Base-by-base conservation (phyloP, 805 yeast genomes). In the Schwanniomyces pseudopolymorphus region DNA sequence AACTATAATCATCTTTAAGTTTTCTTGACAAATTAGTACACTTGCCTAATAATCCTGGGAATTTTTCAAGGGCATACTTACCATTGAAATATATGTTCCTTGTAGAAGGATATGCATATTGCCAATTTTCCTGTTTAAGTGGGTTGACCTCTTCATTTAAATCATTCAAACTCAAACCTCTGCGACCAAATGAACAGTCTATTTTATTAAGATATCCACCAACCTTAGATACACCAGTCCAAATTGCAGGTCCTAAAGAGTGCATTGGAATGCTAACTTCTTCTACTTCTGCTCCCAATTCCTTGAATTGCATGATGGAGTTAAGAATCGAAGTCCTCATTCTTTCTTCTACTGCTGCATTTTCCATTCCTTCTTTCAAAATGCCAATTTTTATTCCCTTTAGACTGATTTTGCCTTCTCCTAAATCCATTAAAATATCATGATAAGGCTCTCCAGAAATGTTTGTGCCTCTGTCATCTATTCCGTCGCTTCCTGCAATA, bases 221-320 rank as follows among this genome's bases (percentile, higher is more conserved):
- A 50, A 53, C 47, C 60, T 61, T 43, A 51, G 66, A 44, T 56
- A 63, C 33, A 61, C 25, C 50, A 16, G 69, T 66, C 74, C 74
- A 68, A 39, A 69, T 59, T 28, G 64, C 65, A 6, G 74, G 69
- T 9, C 70, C 74, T 38, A 56, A 55, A 2, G 64, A 46, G 47
- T 69, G 74, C 47, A 61, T 51, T 10, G 73, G 74, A 40, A 68
- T 53, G 9, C 69, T 62, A 13, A 69, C 54, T 41, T 67, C 72
- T 16, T 53, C 59, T 3, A 68, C 64, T 21, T 58, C 59, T 26
- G 66, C 68, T n/a, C 71, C 72, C 4, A 67, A 47, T 6, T 46
- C 54, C 41, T 54, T 51, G 46, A 64, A 59, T 38, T 56, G 57
- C 27, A 60, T 58, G 36, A 60, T 58, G 3, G 72, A 69, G 33